Evolutionary conservation across 495 filamentous ascomycete genomes (phyloP).

Genomic region (Daldinia grandis): DNA sequence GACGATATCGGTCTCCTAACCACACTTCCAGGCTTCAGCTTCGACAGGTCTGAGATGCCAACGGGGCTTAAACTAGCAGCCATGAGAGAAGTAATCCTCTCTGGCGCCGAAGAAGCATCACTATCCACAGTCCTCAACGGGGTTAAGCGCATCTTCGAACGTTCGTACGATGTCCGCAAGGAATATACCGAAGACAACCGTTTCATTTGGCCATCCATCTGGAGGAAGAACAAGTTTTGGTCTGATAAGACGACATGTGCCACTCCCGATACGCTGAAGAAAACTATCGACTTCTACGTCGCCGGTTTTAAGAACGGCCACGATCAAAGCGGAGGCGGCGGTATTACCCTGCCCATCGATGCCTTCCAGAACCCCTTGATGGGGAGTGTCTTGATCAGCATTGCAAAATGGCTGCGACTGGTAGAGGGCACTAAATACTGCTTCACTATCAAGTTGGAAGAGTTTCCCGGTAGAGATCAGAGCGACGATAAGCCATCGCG

Average conservation of each 20-base stretch:
- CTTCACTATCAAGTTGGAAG: background rate
- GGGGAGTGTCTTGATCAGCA: background rate
- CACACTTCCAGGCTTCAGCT: background rate
- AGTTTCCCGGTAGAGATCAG: no score
- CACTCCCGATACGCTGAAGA: background rate
- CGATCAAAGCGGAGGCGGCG: background rate
- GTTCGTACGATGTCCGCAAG: background rate
- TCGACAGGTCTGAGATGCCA: background rate
- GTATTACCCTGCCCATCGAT: background rate
- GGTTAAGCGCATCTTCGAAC: background rate
- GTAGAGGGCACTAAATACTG: background rate
- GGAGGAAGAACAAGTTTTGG: background rate
- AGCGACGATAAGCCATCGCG: no score
- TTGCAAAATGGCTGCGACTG: background rate
- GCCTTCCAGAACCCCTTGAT: background rate
- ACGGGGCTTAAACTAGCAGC: background rate
- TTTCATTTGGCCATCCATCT: background rate
- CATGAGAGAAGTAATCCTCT: background rate
- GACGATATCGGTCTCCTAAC: no score
- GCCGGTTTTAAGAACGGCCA: background rate
- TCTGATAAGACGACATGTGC: background rate
- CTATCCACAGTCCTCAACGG: background rate
- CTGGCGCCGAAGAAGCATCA: background rate
- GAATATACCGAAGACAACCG: background rate
- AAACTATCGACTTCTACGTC: background rate